These are phyloP conservation scores for Trichomonas tenax DNA, from an alignment of 208 protist species.

Conservation along the genomic window DNA sequence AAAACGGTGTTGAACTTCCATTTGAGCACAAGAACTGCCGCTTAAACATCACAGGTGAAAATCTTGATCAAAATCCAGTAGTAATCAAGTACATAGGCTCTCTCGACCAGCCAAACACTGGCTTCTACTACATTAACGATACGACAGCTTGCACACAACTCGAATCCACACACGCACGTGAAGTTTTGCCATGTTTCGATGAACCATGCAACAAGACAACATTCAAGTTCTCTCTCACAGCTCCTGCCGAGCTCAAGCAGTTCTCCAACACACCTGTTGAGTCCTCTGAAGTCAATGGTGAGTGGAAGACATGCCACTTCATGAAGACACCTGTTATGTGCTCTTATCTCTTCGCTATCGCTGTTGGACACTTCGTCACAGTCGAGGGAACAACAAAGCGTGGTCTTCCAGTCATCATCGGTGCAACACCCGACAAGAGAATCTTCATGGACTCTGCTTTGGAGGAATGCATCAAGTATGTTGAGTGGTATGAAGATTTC, in stretches of 20 bases:
- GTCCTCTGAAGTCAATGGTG: neutral
- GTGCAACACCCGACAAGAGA: neutral
- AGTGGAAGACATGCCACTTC: neutral
- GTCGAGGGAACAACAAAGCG: neutral
- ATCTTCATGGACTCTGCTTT: neutral
- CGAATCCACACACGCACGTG: constrained; percentile 26
- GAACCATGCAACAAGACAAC: constrained; percentile 21
- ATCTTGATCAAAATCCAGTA: neutral
- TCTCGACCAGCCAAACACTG: neutral
- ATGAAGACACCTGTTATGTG: neutral
- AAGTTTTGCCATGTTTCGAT: constrained; percentile 34
- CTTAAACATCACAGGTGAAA: neutral
- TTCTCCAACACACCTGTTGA: neutral
- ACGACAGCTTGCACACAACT: constrained; percentile 23
- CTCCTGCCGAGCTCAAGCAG: neutral
- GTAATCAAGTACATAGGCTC: neutral
- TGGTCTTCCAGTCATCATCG: neutral
- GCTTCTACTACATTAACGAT: constrained; percentile 4
- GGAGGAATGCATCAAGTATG: neutral
- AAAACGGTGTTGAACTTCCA: neutral
- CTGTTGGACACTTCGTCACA: neutral
- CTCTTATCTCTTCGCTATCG: neutral
- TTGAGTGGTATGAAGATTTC: neutral
- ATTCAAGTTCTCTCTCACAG: neutral
- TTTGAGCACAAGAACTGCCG: neutral